Evolutionary conservation across 1,284 basidiomycete species (phyloP), one percentile per base, ranked within the genome.

Genomic region (Cryptococcus floricola): DNA sequence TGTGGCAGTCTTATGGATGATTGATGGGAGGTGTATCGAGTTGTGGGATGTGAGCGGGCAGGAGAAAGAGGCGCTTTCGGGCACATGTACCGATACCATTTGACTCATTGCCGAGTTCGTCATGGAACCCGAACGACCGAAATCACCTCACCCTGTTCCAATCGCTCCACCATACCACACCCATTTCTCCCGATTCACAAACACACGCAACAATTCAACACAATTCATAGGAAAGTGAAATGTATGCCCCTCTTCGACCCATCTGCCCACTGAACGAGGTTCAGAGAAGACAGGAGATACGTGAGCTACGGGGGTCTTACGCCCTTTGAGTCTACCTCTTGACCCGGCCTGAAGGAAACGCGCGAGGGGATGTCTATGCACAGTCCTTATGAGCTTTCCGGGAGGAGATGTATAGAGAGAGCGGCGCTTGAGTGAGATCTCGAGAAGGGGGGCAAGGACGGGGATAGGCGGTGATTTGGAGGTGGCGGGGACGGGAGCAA

Each of bases 181-280:
- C 10, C 31, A 34, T 34, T 34, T 34, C 31, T 8, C 23, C 8
- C 5, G 48, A 14, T n/a, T 38, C 1, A 2, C 45, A 25, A 25
- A 16, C 14, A 18, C 45, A 12, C 19, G 14, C 39, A 7, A n/a
- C 5, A 42, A 1, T 10, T 42, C 1, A 42, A 12, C 7, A 19
- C 14, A 13, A 42, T 19, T 16, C 42, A 25, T 44, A 44, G 18
- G 16, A 12, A 2, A 19, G 8, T 23, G 14, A 41, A 38, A 54
- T 74, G 68, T 74, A 23, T 58, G 72, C 69, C 68, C 70, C 63
- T 68, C 69, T 75, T 73, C 73, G 73, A 75, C 73, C 73, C 67
- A 69, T 65, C 67, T 64, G 69, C 60, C 71, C 71, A 75, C 68
- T 39, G 49, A 44, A 47, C 23, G 14, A 56, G 23, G 44, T 46